Base-by-base conservation (phyloP, 176 grass and related monocot genomes). In the Poa annua region DNA sequence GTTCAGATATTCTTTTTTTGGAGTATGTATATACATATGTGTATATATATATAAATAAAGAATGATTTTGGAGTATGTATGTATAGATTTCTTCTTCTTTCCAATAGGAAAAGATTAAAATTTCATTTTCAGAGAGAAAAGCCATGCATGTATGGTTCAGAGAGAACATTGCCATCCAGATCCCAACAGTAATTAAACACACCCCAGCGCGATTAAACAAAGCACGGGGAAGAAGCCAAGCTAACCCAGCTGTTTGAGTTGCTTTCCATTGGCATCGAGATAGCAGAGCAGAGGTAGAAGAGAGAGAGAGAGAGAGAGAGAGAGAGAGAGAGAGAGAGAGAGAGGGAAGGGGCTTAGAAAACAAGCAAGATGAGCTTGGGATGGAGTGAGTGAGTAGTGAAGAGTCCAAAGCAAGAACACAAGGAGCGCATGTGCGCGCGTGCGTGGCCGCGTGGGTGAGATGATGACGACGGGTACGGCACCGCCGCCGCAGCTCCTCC, bases 381-480 rank as follows among this genome's bases (percentile, higher is more conserved):
- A 70, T 39, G 11, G 85, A 55, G 66, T 10, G 34, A 70, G 68
- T 6, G 66, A 60, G 66, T 19, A 84, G 81, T 81, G 87, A 71
- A 70, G 82, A 62, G 87, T 85, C 77, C 87, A 85, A 89, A 68
- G 82, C 87, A 68, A 79, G 56, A 79, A 62, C 81, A 88, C 75
- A 50, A n/a, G 57, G 36, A 19, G 66, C 65, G 17, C 80, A 82
- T 71, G 86, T 71, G 67, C 45, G 25, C 10, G 13, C 75, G 45
- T 51, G 72, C 48, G 72, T 51, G 72, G 35, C 80, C 20, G 66
- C 48, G 52, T 81, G 82, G 76, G 55, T 63, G 45, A 45, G 82
- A 52, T 81, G 77, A 89, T 73, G 41, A 35, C n/a, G 66, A 42
- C 3, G 68, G 68, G 22, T 44, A 72, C 69, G 21, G 21, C 48